Evolutionary conservation across 208 protist species (phyloP).

Genomic region (Naegleria gruberi): DNA sequence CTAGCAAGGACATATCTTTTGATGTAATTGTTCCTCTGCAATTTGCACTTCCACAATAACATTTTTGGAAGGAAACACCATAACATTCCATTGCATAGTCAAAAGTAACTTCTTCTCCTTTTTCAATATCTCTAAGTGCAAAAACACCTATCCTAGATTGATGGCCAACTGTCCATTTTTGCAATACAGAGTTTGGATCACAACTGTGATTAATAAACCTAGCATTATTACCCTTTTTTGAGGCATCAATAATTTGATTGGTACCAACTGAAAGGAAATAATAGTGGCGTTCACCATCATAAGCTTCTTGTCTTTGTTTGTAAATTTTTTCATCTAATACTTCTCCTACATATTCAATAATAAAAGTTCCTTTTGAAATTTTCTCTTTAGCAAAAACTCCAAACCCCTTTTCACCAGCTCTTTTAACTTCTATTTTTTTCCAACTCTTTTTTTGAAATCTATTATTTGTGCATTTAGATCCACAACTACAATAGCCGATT

Average conservation of each 20-base stretch:
- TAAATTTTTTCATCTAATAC: background rate
- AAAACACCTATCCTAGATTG: constrained; percentile 9
- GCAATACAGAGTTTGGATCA: constrained; percentile 2
- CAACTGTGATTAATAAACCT: constrained; percentile 12
- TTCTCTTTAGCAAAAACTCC: background rate
- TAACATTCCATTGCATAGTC: constrained; percentile 15
- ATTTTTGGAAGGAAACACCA: background rate
- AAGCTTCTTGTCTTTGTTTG: background rate
- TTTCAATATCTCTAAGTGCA: constrained; percentile 1
- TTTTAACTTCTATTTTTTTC: background rate
- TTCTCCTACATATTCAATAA: constrained; percentile 22
- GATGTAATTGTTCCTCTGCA: background rate
- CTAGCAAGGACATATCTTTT: background rate
- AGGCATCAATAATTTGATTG: constrained; percentile 9
- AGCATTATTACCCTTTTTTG: background rate
- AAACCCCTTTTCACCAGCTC: background rate
- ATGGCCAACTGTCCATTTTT: constrained; percentile 10
- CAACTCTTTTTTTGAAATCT: background rate
- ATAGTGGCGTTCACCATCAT: constrained; percentile 9
- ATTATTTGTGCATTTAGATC: background rate
- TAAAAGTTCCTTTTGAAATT: background rate
- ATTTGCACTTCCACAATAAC: background rate
- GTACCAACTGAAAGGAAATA: background rate
- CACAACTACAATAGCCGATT: background rate
- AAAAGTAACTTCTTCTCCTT: constrained; percentile 1